These are phyloP conservation scores for Coemansia sp. DNA, from an alignment of 192 early-diverging fungal genomes.

Conservation along the genomic window DNA sequence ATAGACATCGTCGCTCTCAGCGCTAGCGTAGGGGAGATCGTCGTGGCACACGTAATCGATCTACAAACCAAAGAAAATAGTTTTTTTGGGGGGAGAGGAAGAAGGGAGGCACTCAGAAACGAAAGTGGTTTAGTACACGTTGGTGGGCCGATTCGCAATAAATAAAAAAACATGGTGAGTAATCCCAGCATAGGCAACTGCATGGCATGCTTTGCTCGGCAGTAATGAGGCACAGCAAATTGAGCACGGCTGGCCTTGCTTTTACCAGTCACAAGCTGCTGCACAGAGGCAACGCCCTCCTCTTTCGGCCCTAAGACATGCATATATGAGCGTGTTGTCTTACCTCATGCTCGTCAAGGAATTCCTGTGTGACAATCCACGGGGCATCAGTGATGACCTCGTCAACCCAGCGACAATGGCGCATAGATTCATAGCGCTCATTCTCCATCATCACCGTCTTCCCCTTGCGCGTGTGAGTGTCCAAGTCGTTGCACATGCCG, in stretches of 20 bases:
- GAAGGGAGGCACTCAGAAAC: slow-evolving; percentile 3
- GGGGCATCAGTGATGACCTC: slow-evolving; percentile 78
- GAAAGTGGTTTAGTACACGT: neutral
- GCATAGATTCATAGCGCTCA: slow-evolving; percentile 78
- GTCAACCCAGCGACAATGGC: slow-evolving; percentile 86
- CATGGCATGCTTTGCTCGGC: neutral
- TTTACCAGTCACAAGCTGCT: neutral
- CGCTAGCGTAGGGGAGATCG: slow-evolving; percentile 74
- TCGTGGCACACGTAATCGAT: slow-evolving; percentile 88
- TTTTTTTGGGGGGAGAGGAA: neutral
- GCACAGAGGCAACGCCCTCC: neutral
- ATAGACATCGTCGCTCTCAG: slow-evolving; percentile 75
- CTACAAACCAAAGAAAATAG: slow-evolving; percentile 20
- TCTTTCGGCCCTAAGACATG: neutral
- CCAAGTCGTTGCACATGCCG: slow-evolving; percentile 73
- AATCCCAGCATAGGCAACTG: neutral
- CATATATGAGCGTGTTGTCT: slow-evolving; percentile 7
- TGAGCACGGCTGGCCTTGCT: neutral
- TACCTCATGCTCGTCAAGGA: slow-evolving; percentile 69
- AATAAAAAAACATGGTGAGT: neutral
- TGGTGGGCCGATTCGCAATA: neutral
- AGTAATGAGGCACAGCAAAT: neutral
- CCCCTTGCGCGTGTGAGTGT: slow-evolving; percentile 78
- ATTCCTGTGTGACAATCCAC: slow-evolving; percentile 76
- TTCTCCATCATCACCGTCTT: slow-evolving; percentile 79